Percentiles rank a stretch among this genome's conserved stretches.
These are phyloP conservation scores for Leucogyrophana mollusca DNA, from an alignment of 768 basidiomycete species.

Conservation along the genomic window DNA sequence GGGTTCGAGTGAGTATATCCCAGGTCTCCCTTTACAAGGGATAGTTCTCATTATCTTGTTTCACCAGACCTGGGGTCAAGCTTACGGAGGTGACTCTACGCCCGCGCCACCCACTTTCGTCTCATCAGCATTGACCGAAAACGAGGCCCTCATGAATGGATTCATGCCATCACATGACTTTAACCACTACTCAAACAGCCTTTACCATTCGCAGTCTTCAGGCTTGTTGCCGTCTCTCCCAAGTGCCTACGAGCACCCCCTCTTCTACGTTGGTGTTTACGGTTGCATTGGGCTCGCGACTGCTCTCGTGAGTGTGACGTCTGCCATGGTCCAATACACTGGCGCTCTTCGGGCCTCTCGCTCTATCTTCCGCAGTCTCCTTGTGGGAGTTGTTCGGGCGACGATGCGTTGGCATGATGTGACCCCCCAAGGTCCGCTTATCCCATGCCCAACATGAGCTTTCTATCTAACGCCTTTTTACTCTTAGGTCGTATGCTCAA, in stretches of 20 bases:
- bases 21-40: not conserved
- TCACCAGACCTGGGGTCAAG: conserved; percentile 26
- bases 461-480: not conserved
- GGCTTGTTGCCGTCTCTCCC: conserved; percentile 32
- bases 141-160: conserved; percentile 27
- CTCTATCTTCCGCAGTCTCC: conserved; percentile 45
- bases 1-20: conserved; percentile 22
- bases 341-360: conserved; percentile 41
- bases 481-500: conserved; percentile 76
- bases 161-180: conserved; percentile 18
- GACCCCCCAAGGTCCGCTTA: conserved; percentile 64
- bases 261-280: conserved; percentile 73
- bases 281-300: conserved; percentile 55
- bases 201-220: conserved; percentile 13
- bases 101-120: conserved; percentile 12
- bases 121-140: conserved; percentile 23
- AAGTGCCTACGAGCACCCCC: conserved; percentile 53
- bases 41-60: not conserved
- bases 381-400: conserved; percentile 71
- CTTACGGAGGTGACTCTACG: conserved; percentile 11
- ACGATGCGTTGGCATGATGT: conserved; percentile 87
- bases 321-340: conserved; percentile 57
- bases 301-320: conserved; percentile 45
- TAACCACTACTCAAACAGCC: conserved; percentile 14
- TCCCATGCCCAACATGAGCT: too few species aligned